Conservation (phyloP, 257 asterid species). For the Anisodus acutangulus region DNA sequence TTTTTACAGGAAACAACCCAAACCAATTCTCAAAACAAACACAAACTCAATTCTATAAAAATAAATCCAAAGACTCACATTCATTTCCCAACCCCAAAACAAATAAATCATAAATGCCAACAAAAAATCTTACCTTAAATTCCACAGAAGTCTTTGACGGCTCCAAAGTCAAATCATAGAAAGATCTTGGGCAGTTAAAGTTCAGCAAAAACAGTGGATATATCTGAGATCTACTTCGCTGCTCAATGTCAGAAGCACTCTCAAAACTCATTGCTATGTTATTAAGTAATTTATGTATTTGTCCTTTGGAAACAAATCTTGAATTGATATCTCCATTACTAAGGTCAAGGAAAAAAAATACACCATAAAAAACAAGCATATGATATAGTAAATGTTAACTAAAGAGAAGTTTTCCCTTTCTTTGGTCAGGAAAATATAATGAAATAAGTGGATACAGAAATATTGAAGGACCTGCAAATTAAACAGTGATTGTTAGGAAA, state of each 20-base stretch:
- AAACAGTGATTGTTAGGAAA: conserved; percentile 43
- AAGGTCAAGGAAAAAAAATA: conserved; percentile 57
- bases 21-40: neutral
- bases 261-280: conserved; percentile 66
- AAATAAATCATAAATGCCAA: conserved; percentile 8
- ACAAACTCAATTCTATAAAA: neutral
- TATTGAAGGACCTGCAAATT: conserved; percentile 85
- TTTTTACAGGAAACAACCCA: neutral
- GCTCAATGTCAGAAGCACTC: conserved; percentile 43
- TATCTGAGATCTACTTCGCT: conserved; percentile 55
- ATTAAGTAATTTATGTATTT: conserved; percentile 82
- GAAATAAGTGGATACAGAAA: conserved; percentile 71
- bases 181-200: conserved; percentile 77
- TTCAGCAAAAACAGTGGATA: conserved; percentile 74
- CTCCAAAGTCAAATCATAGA: conserved; percentile 72
- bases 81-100: neutral
- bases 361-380: conserved; percentile 36
- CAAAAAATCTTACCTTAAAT: conserved; percentile 63
- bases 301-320: conserved; percentile 86
- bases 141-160: conserved; percentile 73
- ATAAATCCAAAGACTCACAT: neutral
- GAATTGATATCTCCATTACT: conserved; percentile 78
- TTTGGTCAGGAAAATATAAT: conserved; percentile 18
- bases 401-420: neutral
- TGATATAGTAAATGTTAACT: conserved; percentile 32